phyloP scores from a whole-genome alignment of 257 asterid genomes.

The Vinca minor region DNA sequence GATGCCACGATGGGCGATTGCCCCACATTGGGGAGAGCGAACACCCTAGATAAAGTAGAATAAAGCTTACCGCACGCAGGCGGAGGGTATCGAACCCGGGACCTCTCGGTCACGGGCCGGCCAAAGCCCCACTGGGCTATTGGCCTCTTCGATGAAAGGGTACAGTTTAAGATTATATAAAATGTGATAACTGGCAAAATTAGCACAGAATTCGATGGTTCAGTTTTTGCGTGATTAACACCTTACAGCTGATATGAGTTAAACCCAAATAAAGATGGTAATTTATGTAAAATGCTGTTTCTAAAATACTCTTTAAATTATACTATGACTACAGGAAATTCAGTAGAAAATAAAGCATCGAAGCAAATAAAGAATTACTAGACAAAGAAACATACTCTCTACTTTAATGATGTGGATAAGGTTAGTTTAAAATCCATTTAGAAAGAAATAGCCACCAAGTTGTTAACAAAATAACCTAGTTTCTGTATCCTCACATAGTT shows the following conservation, averaged over 20 bases:
- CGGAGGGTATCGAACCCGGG: too few species aligned
- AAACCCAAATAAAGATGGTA: neutral
- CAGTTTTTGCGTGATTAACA: neutral
- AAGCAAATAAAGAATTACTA: neutral
- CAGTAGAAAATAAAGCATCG: neutral
- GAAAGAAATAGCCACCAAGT: neutral
- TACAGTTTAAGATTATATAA: neutral
- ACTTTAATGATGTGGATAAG: neutral
- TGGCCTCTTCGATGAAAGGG: too few species aligned
- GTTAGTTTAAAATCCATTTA: neutral
- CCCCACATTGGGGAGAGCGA: too few species aligned
- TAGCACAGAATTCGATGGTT: neutral
- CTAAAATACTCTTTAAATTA: neutral
- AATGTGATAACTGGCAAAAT: neutral
- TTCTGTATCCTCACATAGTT: neutral
- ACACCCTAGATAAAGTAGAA: too few species aligned
- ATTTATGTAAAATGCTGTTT: constrained; percentile 1
- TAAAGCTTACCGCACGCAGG: too few species aligned
- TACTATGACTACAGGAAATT: neutral
- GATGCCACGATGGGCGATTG: too few species aligned
- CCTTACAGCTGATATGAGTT: neutral
- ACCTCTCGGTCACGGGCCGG: too few species aligned
- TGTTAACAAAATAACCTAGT: neutral
- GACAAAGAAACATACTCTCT: neutral
- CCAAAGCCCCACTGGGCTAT: too few species aligned